These are phyloP conservation scores for Sugiyamaella castrensis DNA, from an alignment of 1,139 yeast species.

Conservation along the genomic window DNA sequence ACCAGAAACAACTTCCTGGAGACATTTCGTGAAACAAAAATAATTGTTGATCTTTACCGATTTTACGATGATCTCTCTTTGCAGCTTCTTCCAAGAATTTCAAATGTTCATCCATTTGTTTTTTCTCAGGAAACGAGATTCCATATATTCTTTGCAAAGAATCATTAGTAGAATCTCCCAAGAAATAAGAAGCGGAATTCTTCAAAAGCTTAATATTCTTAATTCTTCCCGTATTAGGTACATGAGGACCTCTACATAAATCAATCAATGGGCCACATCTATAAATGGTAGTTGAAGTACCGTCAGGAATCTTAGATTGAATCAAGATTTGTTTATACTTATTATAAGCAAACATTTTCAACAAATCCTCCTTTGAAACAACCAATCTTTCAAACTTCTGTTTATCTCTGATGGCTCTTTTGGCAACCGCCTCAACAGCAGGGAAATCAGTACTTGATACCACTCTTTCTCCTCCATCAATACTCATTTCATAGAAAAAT, in stretches of 20 bases:
- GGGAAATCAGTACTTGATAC: conserved; percentile 83
- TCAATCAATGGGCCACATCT: conserved; percentile 98
- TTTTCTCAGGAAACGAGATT: conserved; percentile 98
- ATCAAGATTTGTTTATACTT: conserved; percentile 92
- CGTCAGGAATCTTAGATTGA: conserved; percentile 88
- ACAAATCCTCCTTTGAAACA: conserved; percentile 84
- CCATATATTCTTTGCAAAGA: conserved; percentile 98
- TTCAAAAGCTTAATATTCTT: conserved; percentile 92
- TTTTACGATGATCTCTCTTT: conserved; percentile 93
- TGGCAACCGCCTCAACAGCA: conserved; percentile 80
- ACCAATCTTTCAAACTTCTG: conserved; percentile 94
- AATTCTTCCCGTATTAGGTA: conserved; percentile 95
- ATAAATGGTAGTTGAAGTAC: conserved; percentile 93
- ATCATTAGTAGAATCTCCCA: conserved; percentile 90
- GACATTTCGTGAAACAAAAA: conserved; percentile 94
- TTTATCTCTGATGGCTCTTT: conserved; percentile 90
- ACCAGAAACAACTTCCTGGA: conserved; percentile 96
- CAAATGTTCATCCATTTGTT: conserved; percentile 91
- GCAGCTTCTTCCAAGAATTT: conserved; percentile 96
- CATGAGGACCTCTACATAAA: conserved; percentile 97
- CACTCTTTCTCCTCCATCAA: conserved; percentile 70
- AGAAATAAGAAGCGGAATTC: conserved; percentile 93
- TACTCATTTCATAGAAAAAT: conserved; percentile 94
- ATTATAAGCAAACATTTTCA: conserved; percentile 92
- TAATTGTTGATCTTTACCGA: conserved; percentile 94